Base-by-base conservation (phyloP, 257 asterid genomes). In the Petunia axillaris region DNA sequence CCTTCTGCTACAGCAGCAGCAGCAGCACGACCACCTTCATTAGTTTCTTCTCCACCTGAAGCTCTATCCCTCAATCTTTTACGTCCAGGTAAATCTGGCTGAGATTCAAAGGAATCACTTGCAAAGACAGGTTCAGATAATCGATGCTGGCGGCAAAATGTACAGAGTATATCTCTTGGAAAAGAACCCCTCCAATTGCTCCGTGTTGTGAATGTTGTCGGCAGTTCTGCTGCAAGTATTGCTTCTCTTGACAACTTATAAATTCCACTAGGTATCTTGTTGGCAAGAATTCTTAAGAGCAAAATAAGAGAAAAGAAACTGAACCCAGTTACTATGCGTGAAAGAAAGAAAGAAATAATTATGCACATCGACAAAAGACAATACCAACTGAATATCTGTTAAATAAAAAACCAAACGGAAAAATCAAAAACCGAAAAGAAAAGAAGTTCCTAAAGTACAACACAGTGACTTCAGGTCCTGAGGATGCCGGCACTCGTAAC, bases 161-260 rank as follows among this genome's bases (percentile, higher is more conserved):
- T 85, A 80, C 85, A 84, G 7, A 95, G 95, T 63, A 91, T 83
- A 70, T 95, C 97, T 87, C 91, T 93, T 2, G 97, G 99, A 40
- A 87, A 82, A 74, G 92, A 81, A 68, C 97, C 98, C 90, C 92
- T 91, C 98, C 99, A 95, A 68, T 88, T 91, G 90, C 81, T 85
- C 86, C 86, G 89, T 44, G 94, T 84, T 15, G 97, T 90, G 84
- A 85, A 92, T 79, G 87, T 86, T 80, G 75, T 67, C 68, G 99
- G 99, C 88, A 95, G 84, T 75, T 93, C 91, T 8, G 96, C 94
- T 40, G 91, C 89, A 87, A 92, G 90, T 66, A 91, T 82, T 83
- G 98, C 93, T 76, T 92, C 93, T 86, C 99, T 90, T 46, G 97
- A 91, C 81, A 92, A 79, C 85, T 87, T 91, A 88, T 95, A 93